These are phyloP conservation scores for Saccharomycopsis schoenii DNA, from an alignment of 805 yeast species.

Conservation along the genomic window DNA sequence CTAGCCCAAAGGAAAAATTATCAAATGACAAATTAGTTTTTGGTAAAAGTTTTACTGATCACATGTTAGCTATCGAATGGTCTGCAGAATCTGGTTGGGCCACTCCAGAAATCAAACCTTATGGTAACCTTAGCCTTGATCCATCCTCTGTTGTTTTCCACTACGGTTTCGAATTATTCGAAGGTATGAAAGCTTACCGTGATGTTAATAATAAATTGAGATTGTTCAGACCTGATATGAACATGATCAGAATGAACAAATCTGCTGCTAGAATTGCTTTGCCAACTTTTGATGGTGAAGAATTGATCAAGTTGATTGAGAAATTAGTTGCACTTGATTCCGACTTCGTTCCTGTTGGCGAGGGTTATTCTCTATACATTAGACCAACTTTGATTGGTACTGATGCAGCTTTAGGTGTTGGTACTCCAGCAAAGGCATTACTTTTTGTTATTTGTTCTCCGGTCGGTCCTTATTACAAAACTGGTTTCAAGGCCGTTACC, in stretches of 20 bases:
- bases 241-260: constrained; percentile 83
- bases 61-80: constrained; percentile 87
- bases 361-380: constrained; percentile 84
- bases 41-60: constrained; percentile 73
- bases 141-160: constrained; percentile 90
- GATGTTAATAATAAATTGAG: constrained; percentile 56
- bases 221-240: constrained; percentile 84
- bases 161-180: constrained; percentile 90
- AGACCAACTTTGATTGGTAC: constrained; percentile 97
- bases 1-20: constrained; percentile 41
- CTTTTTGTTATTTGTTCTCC: constrained; percentile 87
- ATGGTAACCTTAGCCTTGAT: constrained; percentile 63
- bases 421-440: constrained; percentile 70
- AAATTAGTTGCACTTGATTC: constrained; percentile 63
- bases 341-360: constrained; percentile 70
- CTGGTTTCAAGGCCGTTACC: constrained; percentile 92
- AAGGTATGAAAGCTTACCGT: constrained; percentile 89
- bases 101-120: constrained; percentile 80
- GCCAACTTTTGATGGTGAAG: constrained; percentile 76
- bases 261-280: constrained; percentile 84
- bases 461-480: constrained; percentile 91
- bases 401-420: constrained; percentile 78
- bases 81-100: constrained; percentile 71
- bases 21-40: constrained; percentile 58
- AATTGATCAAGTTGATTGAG: constrained; percentile 64